Evolutionary conservation across 2,329 filamentous ascomycete genomes (phyloP), one percentile per base, ranked within the genome.

Genomic region (Epichloe amarillans): DNA sequence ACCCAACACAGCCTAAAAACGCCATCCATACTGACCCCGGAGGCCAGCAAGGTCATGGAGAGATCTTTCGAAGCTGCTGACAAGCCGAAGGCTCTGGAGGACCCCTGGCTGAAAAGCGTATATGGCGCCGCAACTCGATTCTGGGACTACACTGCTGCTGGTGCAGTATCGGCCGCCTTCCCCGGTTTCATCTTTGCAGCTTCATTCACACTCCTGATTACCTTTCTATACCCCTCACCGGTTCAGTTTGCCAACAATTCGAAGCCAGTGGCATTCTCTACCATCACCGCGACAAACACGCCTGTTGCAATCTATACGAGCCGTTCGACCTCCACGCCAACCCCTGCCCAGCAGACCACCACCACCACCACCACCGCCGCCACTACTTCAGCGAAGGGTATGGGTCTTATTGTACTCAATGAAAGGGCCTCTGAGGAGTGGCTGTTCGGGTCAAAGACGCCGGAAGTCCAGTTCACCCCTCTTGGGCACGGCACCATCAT

Each of bases 401-500:
- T 63, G 46, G 62, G 55, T 5, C 52, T 66, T 19, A 59, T 66
- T 12, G 58, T 64, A 7, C 52, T 67, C 8, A 58, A 62, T 39
- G 60, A 64, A n/a, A 51, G 52, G 26, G 51, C 53, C 7, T 51
- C 61, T 8, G 60, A 66, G 10, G 64, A 68, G 33, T 66, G 65
- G 63, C 56, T 66, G 7, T 68, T 66, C 51, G 58, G 60, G 7
- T 52, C 60, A 15, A 66, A 61, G 50, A 64, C 61, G 47, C 63
- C 65, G 5, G 57, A 61, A 4, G 50, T 69, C 15, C 62, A 60
- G 3, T 61, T 64, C 38, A 56, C 58, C 48, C 62, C 62, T 47
- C 52, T 61, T 46, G 69, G 72, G 51, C 66, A 69, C 50, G 72
- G 73, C 50, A 72, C 77, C 53, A 72, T 82, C 33, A 61, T 80